Percentiles rank a stretch among this genome's conserved stretches.
Evolutionary conservation across 495 filamentous ascomycete species (phyloP).

Genomic region (Evansstolkia leycettana): DNA sequence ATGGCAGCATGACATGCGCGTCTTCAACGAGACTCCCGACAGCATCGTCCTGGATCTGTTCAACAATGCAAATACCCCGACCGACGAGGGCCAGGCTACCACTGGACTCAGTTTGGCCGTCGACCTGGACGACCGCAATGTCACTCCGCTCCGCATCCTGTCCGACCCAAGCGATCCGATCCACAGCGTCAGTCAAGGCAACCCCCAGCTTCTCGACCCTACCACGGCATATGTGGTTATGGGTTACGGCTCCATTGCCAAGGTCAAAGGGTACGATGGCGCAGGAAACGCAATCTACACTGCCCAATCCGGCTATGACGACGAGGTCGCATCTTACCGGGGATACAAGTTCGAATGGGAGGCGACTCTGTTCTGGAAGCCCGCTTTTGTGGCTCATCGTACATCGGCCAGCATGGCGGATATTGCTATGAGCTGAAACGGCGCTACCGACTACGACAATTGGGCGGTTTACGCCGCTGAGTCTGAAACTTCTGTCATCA

Average conservation of each 20-base stretch:
- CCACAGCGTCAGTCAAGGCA: conserved; percentile 34
- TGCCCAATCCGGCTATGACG: conserved; percentile 24
- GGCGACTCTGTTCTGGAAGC: conserved; percentile 24
- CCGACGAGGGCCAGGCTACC: conserved; percentile 14
- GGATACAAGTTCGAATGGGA: conserved; percentile 29
- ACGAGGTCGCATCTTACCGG: conserved; percentile 28
- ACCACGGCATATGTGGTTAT: conserved; percentile 28
- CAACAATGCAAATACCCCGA: conserved; percentile 24
- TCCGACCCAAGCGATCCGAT: conserved; percentile 22
- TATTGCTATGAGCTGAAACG: conserved; percentile 30
- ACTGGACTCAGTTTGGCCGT: conserved; percentile 28
- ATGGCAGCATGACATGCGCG: conserved; percentile 32
- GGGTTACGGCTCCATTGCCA: conserved; percentile 36
- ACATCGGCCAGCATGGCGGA: conserved; percentile 6
- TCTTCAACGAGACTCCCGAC: conserved; percentile 22
- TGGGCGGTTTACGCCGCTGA: conserved; percentile 19
- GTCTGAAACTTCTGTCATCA: conserved; percentile 9
- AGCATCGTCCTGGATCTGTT: conserved; percentile 17
- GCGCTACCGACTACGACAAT: conserved; percentile 29
- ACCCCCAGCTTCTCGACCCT: conserved; percentile 27
- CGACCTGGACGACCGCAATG: conserved; percentile 26
- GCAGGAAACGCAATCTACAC: conserved; percentile 20
- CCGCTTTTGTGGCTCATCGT: conserved; percentile 13
- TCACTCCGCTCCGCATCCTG: conserved; percentile 20
- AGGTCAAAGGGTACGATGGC: conserved; percentile 34